These are phyloP conservation scores for Fraxinus nigra DNA, from an alignment of 305 asterid genomes.

Conservation along the genomic window DNA sequence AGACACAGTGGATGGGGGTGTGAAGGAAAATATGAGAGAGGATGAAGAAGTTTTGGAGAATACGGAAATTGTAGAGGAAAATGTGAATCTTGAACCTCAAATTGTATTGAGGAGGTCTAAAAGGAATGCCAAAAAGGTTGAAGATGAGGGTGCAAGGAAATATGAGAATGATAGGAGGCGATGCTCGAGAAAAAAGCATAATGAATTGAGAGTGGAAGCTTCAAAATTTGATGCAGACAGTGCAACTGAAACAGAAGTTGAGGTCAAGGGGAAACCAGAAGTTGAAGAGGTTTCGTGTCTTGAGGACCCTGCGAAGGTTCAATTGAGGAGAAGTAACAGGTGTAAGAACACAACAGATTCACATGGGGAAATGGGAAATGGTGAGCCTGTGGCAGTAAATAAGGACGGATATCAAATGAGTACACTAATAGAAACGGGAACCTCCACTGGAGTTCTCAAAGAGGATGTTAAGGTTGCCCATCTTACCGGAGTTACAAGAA, in stretches of 20 bases:
- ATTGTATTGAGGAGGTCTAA: conserved; percentile 40
- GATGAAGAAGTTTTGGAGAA: conserved; percentile 22
- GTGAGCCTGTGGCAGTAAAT: conserved; percentile 23
- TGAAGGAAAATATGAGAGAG: conserved; percentile 24
- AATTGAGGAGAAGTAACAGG: conserved; percentile 38
- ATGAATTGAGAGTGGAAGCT: conserved; percentile 15
- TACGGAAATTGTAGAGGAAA: conserved; percentile 21
- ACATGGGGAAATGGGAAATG: conserved; percentile 16
- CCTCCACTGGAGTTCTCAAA: conserved; percentile 21
- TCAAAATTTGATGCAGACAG: conserved; percentile 11
- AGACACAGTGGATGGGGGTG: conserved; percentile 26
- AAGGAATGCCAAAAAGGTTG: conserved; percentile 33
- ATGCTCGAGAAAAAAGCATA: conserved; percentile 12
- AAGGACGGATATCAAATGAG: conserved; percentile 18
- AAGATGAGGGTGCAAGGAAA: conserved; percentile 18
- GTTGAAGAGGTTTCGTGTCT: conserved; percentile 10
- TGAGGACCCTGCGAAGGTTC: conserved; percentile 30
- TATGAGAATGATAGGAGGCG: conserved; percentile 3
- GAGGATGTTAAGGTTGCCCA: conserved; percentile 17
- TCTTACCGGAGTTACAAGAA: conserved; percentile 17
- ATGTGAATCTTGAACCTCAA: conserved; percentile 27
- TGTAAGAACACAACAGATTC: conserved; percentile 27
- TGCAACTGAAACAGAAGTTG: conserved; percentile 12
- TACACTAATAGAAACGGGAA: conserved; percentile 12
- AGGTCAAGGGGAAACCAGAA: conserved; percentile 9